Evolutionary conservation across 2,329 filamentous ascomycete genomes (phyloP).

Genomic region (Talaromyces sp.): DNA sequence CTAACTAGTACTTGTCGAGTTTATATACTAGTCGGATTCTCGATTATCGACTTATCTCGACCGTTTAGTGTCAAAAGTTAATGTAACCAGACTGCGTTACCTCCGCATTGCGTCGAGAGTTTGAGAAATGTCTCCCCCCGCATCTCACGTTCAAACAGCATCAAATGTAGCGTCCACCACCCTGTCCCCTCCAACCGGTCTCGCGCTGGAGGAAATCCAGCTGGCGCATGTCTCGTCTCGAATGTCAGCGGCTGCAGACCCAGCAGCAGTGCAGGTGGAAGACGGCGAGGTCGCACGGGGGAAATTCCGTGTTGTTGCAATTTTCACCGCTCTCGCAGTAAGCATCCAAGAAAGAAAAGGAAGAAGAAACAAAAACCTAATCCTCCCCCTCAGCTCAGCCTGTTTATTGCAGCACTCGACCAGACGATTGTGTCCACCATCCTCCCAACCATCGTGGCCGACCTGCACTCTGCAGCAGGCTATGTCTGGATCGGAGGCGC

Average conservation of each 20-base stretch:
- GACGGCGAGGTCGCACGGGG: not conserved
- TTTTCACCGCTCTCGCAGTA: slow-evolving; percentile 6
- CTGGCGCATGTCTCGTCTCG: slow-evolving; percentile 20
- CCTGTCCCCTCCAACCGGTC: not conserved
- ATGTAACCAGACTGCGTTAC: too few relatives aligned
- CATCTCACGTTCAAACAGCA: not conserved
- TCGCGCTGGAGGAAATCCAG: slow-evolving; percentile 4
- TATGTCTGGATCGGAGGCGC: slow-evolving; percentile 75
- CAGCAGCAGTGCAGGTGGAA: not conserved
- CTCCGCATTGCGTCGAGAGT: not conserved
- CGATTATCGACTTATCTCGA: too few relatives aligned
- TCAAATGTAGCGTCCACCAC: not conserved
- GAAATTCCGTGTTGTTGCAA: slow-evolving; percentile 4
- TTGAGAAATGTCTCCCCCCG: not conserved
- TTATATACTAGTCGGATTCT: too few relatives aligned
- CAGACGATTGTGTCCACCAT: slow-evolving; percentile 58
- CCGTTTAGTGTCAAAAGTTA: too few relatives aligned
- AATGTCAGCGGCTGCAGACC: slow-evolving; percentile 12
- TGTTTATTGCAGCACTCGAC: slow-evolving; percentile 33
- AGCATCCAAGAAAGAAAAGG: not conserved
- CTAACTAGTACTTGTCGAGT: too few relatives aligned
- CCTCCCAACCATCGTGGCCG: slow-evolving; percentile 54
- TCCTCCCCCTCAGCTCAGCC: slow-evolving; percentile 16
- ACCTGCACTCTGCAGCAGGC: slow-evolving; percentile 61
- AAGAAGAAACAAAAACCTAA: not conserved